Conservation (phyloP, 2,329 filamentous ascomycete genomes). For the Epichloe sylvatica region DNA sequence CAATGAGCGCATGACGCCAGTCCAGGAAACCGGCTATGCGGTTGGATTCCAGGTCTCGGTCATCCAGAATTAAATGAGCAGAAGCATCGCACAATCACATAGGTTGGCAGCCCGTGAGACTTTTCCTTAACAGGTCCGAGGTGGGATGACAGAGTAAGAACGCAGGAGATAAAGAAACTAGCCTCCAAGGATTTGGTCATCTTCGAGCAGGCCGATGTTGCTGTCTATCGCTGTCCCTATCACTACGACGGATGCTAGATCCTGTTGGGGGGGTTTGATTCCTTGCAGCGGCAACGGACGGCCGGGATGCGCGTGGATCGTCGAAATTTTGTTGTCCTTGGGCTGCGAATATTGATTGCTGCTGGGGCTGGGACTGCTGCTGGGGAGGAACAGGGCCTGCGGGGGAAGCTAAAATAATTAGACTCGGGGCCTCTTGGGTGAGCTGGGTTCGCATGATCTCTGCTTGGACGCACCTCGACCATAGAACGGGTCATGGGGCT, state of each 20-base stretch:
- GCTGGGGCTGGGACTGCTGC: conserved; percentile 11
- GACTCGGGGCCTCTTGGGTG: conserved; percentile 14
- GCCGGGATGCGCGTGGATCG: conserved; percentile 26
- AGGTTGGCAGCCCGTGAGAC: background rate
- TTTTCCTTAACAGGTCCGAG: background rate
- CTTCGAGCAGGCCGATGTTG: conserved; percentile 26
- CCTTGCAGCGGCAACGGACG: conserved; percentile 23
- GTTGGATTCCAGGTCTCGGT: conserved; percentile 15
- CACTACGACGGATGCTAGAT: conserved; percentile 26
- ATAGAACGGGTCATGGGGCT: conserved; percentile 37
- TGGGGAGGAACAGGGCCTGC: conserved; percentile 28
- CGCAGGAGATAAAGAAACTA: conserved; percentile 4
- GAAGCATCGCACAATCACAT: conserved; percentile 16
- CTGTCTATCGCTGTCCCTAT: conserved; percentile 28
- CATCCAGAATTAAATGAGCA: conserved; percentile 14
- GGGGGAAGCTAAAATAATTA: conserved; percentile 38
- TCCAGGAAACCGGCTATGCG: conserved; percentile 11
- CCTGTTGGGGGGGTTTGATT: conserved; percentile 25
- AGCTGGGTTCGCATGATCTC: conserved; percentile 6
- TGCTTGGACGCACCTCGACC: conserved; percentile 44
- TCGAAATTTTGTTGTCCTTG: conserved; percentile 41
- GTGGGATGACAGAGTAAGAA: background rate
- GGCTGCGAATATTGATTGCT: conserved; percentile 25
- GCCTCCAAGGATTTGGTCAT: conserved; percentile 10
- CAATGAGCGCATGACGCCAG: conserved; percentile 12